Evolutionary conservation across 345 rosid species (phyloP).

Genomic region (Citrus hindsii): DNA sequence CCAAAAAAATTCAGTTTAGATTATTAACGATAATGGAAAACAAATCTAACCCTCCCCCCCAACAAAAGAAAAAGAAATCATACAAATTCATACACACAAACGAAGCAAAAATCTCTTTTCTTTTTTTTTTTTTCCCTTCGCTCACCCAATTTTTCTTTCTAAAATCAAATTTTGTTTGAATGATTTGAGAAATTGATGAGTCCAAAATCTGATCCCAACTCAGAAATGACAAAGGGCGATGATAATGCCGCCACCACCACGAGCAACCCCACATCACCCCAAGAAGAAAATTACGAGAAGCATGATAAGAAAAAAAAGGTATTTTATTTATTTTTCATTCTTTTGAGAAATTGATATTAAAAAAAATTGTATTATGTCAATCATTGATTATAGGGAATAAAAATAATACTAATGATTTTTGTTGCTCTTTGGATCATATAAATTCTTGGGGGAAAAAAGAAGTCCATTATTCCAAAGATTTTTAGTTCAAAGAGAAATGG

Average conservation of each 20-base stretch:
- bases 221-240: slow-evolving; percentile 33
- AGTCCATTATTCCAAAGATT: slow-evolving; percentile 70
- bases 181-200: slow-evolving; percentile 21
- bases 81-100: slow-evolving; percentile 1
- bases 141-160: not conserved
- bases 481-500: slow-evolving; percentile 52
- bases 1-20: slow-evolving; percentile 19
- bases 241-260: slow-evolving; percentile 10
- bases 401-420: not conserved
- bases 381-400: not conserved
- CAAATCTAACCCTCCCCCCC: not conserved
- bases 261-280: slow-evolving; percentile 1
- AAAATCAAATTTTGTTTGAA: not conserved
- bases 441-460: not conserved
- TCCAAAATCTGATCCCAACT: slow-evolving; percentile 18
- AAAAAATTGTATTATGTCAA: not conserved
- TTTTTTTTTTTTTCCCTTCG: not conserved
- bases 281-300: slow-evolving; percentile 43
- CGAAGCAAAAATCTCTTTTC: slow-evolving; percentile 12
- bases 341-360: not conserved
- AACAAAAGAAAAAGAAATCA: not conserved
- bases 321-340: slow-evolving; percentile 2
- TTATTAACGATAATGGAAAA: not conserved
- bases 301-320: slow-evolving; percentile 82
- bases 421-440: not conserved